Evolutionary conservation across 2,329 filamentous ascomycete genomes (phyloP), one percentile per base, ranked within the genome.

Genomic region (Escovopsis weberi): DNA sequence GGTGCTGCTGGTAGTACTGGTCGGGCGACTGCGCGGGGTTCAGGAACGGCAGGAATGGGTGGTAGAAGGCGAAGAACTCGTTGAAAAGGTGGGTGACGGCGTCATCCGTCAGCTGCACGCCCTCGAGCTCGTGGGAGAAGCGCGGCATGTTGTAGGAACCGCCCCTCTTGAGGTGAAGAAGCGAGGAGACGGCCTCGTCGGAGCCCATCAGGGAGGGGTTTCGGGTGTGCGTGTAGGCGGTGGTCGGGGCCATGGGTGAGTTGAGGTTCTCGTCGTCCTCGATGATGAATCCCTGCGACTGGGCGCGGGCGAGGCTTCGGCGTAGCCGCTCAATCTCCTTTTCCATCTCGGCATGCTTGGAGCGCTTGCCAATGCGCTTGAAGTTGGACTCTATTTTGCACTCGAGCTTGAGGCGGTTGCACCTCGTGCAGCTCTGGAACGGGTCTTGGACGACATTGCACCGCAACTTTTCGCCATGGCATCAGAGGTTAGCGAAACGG

Each of bases 391-490:
- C 83, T 60, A 91, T 89, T 60, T 85, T 85, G 69, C 85, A 91
- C 47, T 80, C 75, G 47, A 89, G 78, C 61, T 82, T 84, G 55
- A 88, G 74, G 53, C 85, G 83, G 57, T 75, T 75, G 64, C 85
- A 91, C 44, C 85, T 74, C 42, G 79, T 79, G 65, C 85, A 91
- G 53, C 76, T 77, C 53, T 78, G 74, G 59, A 87, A 88, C 15
- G 83, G 83, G 26, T 85, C 82, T 62, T 87, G 82, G 52, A 84
- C 69, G 51, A 89, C 84, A 67, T 89, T 83, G 70, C 85, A 91
- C 56, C 83, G 81, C 48, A 89, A 68, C 83, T 85, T 57, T 50
- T 46, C 34, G 15, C 40, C 45, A 41, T 42, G 33, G 39, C 15
- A 35, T 33, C 39, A 35, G 15, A 9, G 9, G 26, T 40, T 33